These are phyloP conservation scores for Butyriboletus pseudospeciosus DNA, from an alignment of 1,284 basidiomycete species.

Conservation along the genomic window DNA sequence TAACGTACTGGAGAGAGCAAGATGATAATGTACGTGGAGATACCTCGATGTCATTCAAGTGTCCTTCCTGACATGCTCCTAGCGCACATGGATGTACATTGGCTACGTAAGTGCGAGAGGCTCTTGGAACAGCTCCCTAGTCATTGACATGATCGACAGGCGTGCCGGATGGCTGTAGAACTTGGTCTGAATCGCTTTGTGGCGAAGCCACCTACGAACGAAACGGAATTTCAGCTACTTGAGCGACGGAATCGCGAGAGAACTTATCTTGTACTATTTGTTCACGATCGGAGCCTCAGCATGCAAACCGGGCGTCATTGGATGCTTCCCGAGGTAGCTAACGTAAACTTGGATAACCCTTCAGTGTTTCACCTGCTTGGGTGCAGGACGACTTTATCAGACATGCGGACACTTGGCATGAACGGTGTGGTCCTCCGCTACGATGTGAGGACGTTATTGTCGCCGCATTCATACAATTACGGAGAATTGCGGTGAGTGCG, in stretches of 20 bases:
- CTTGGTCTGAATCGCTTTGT: conserved; percentile 69
- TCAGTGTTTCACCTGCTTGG: conserved; percentile 7
- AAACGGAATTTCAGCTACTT: conserved; percentile 58
- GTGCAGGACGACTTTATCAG: conserved; percentile 61
- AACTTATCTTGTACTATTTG: conserved; percentile 76
- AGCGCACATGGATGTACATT: conserved; percentile 81
- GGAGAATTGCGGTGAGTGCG: conserved; percentile 63
- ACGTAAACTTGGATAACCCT: background rate
- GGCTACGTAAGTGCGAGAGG: conserved; percentile 56
- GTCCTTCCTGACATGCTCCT: conserved; percentile 20
- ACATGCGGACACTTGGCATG: conserved; percentile 65
- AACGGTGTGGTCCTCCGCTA: conserved; percentile 48
- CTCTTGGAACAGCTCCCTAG: background rate
- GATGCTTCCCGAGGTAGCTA: conserved; percentile 69
- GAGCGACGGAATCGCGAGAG: conserved; percentile 78
- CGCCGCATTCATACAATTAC: conserved; percentile 67
- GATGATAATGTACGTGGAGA: conserved; percentile 60
- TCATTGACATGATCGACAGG: conserved; percentile 39
- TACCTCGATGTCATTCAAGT: conserved; percentile 7
- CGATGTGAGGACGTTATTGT: conserved; percentile 77
- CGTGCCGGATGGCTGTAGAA: conserved; percentile 82
- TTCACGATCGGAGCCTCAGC: conserved; percentile 76
- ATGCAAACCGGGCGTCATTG: conserved; percentile 78
- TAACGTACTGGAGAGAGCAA: conserved; percentile 84
- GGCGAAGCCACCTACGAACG: conserved; percentile 48